phyloP scores from a whole-genome alignment of 768 basidiomycete genomes.

The button mushroom (Agaricus bisporus) region DNA sequence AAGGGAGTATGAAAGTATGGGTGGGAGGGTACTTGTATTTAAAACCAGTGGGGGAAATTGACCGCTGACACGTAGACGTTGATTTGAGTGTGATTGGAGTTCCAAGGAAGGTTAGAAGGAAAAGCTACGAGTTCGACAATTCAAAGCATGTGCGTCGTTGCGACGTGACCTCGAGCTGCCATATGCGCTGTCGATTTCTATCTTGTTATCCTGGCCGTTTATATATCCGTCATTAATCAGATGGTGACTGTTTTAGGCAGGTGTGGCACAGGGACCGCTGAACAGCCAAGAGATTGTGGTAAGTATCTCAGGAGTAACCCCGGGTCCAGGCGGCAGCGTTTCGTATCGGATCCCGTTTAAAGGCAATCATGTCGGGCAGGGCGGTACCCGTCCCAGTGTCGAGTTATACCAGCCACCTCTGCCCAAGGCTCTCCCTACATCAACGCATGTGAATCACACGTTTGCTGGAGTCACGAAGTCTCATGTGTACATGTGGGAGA shows the following conservation, averaged over 20 bases:
- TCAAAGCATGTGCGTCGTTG: constrained; percentile 1
- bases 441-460: too few species aligned
- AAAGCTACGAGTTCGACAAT: not conserved
- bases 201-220: constrained; percentile 5
- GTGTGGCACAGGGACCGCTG: constrained; percentile 4
- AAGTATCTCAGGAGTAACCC: constrained; percentile 7
- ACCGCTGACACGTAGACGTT: constrained; percentile 5
- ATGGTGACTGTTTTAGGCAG: constrained; percentile 1
- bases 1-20: not conserved
- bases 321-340: not conserved
- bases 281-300: not conserved
- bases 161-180: not conserved
- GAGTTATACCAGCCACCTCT: too few species aligned
- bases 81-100: too few species aligned
- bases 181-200: not conserved
- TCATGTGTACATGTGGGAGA: too few species aligned
- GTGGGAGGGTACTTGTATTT: not conserved
- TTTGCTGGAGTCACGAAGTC: too few species aligned
- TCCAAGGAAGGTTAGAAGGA: not conserved
- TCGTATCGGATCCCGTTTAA: not conserved
- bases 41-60: not conserved
- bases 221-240: not conserved
- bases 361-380: not conserved
- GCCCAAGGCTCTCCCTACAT: too few species aligned
- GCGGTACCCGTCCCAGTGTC: too few species aligned